Conservation (phyloP, 805 yeast genomes). For the Metschnikowia colocasiae region DNA sequence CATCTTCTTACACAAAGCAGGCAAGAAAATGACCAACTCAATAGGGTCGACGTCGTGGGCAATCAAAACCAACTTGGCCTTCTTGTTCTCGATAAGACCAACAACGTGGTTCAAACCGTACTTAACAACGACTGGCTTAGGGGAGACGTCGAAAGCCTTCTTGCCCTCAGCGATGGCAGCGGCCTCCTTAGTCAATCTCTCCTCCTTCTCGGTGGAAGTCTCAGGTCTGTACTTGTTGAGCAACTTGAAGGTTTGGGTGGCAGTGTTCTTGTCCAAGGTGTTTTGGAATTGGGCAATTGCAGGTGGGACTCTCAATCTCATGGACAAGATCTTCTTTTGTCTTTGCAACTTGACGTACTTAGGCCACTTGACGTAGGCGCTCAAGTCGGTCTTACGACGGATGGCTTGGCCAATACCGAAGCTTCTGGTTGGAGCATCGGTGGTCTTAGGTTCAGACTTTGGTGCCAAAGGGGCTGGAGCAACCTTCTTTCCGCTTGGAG, state of each 20-base stretch:
- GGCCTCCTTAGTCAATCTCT: slow-evolving; percentile 97
- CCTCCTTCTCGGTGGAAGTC: slow-evolving; percentile 96
- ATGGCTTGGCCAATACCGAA: slow-evolving; percentile 95
- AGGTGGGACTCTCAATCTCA: slow-evolving; percentile 99
- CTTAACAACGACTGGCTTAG: slow-evolving; percentile 95
- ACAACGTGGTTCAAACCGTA: slow-evolving; percentile 99
- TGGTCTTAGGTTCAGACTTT: slow-evolving; percentile 40
- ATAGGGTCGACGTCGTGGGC: slow-evolving; percentile 99
- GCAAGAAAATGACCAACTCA: slow-evolving; percentile 94
- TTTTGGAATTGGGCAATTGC: slow-evolving; percentile 95
- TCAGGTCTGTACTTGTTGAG: slow-evolving; percentile 99
- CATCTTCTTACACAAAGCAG: slow-evolving; percentile 99
- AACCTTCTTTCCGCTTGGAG: slow-evolving; percentile 66
- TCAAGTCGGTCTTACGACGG: slow-evolving; percentile 94
- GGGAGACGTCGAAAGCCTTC: slow-evolving; percentile 92
- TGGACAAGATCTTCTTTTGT: slow-evolving; percentile 92
- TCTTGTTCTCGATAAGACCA: slow-evolving; percentile 95
- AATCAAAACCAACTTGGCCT: slow-evolving; percentile 93
- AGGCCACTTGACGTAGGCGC: slow-evolving; percentile 99
- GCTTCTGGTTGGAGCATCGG: slow-evolving; percentile 48
- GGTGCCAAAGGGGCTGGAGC: slow-evolving; percentile 98
- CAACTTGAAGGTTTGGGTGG: slow-evolving; percentile 93
- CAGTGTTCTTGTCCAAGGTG: slow-evolving; percentile 98
- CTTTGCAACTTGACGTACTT: slow-evolving; percentile 97
- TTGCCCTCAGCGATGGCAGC: slow-evolving; percentile 98